Percentiles rank a stretch among this genome's conserved stretches.
phyloP scores from a whole-genome alignment of 2,329 filamentous ascomycete genomes.

The Sporothrix humicola region DNA sequence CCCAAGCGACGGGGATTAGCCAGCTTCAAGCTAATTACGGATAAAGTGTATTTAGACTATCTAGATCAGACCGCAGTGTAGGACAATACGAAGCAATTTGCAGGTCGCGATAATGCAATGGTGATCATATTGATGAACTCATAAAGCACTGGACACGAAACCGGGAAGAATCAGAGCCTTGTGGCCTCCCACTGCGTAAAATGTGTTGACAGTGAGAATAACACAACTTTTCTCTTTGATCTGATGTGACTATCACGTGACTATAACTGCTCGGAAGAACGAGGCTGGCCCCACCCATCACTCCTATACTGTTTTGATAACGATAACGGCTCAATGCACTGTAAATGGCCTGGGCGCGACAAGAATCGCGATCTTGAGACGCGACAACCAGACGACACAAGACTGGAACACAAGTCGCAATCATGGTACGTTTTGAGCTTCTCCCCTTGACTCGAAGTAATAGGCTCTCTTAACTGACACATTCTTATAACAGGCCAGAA shows the following conservation, averaged over 20 bases:
- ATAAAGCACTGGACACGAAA: neutral
- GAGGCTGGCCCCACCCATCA: constrained; percentile 13
- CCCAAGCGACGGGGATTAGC: constrained; percentile 6
- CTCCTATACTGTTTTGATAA: neutral
- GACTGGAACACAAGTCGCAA: constrained; percentile 4
- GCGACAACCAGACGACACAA: constrained; percentile 18
- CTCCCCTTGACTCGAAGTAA: too few relatives aligned
- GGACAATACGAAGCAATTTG: constrained; percentile 7
- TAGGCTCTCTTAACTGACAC: neutral
- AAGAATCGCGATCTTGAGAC: constrained; percentile 21
- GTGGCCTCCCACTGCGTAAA: too few relatives aligned
- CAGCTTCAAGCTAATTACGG: constrained; percentile 18
- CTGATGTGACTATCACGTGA: constrained; percentile 4
- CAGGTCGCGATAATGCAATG: neutral
- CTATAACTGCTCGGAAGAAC: neutral
- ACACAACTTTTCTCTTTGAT: too few relatives aligned
- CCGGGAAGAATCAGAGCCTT: neutral
- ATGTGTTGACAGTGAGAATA: too few relatives aligned
- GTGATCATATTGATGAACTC: neutral
- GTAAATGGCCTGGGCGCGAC: constrained; percentile 14
- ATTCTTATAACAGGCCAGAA: constrained; percentile 21
- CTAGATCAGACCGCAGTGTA: neutral
- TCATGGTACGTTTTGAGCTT: constrained; percentile 17
- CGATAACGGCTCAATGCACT: constrained; percentile 2
- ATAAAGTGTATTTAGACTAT: neutral